Percentiles rank a stretch among this genome's conserved stretches.
phyloP scores from a whole-genome alignment of 495 filamentous ascomycete genomes.

The Podospora bellae-mahoneyi region DNA sequence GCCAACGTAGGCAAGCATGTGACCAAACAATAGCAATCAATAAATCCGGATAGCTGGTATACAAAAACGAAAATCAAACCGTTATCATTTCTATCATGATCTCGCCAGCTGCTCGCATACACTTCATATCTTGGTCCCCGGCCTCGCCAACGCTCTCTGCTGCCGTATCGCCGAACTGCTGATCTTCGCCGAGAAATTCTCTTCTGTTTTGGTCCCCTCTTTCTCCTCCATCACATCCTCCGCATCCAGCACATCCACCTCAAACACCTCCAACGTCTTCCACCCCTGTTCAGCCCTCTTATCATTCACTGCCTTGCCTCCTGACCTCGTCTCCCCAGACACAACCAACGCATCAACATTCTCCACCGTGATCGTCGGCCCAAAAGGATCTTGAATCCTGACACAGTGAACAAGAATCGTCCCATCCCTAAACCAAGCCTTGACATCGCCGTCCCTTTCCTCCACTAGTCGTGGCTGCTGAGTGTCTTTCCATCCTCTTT shows the following conservation, averaged over 20 bases:
- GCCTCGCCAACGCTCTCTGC: constrained; percentile 36
- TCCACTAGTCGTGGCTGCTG: constrained; percentile 16
- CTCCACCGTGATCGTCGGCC: constrained; percentile 84
- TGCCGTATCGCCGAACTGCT: constrained; percentile 72
- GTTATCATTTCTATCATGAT: neutral
- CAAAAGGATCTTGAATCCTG: constrained; percentile 83
- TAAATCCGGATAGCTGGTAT: neutral
- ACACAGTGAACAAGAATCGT: constrained; percentile 63
- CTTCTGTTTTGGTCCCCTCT: constrained; percentile 31
- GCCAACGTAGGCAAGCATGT: neutral
- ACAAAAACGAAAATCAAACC: neutral
- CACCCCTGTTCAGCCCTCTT: constrained; percentile 76
- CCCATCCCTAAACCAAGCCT: constrained; percentile 41
- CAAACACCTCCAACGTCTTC: constrained; percentile 71
- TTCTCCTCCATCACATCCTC: constrained; percentile 53
- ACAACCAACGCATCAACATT: constrained; percentile 77
- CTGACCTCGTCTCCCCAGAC: constrained; percentile 81
- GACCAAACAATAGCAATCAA: neutral
- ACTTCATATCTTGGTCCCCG: constrained; percentile 19
- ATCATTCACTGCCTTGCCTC: constrained; percentile 79
- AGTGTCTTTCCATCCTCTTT: constrained; percentile 37
- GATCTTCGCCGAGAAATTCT: constrained; percentile 76
- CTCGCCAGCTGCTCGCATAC: neutral
- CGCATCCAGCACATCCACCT: constrained; percentile 85
- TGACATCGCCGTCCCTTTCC: constrained; percentile 38